A percentile compares a stretch with the other conserved stretches of the same genome.
Evolutionary conservation across 129 eudicot genomes (phyloP).

Genomic region (Arctium lappa): DNA sequence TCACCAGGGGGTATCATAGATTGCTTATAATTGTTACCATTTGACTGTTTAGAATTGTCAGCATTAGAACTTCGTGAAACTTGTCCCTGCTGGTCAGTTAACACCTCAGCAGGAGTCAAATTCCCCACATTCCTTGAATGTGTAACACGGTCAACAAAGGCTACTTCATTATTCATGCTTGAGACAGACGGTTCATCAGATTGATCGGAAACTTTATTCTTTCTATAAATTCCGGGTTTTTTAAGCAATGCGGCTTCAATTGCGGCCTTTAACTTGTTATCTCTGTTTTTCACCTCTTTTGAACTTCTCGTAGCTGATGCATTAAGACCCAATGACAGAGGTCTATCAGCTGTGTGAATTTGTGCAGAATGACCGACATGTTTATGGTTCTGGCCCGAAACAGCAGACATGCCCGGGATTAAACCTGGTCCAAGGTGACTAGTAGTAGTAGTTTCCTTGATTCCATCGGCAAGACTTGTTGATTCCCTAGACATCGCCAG

Average conservation of each 20-base stretch:
- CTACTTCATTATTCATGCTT: conserved; percentile 32
- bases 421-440: conserved; percentile 37
- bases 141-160: conserved; percentile 35
- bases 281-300: conserved; percentile 43
- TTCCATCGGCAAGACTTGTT: conserved; percentile 43
- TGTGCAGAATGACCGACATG: conserved; percentile 40
- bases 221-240: conserved; percentile 74
- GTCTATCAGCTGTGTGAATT: conserved; percentile 32
- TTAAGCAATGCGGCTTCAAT: conserved; percentile 85
- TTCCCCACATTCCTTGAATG: conserved; percentile 33
- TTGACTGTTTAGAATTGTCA: conserved; percentile 43
- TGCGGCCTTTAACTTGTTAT: conserved; percentile 76
- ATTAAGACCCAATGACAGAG: conserved; percentile 24
- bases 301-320: conserved; percentile 35
- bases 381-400: conserved; percentile 42
- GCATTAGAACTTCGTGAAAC: conserved; percentile 22
- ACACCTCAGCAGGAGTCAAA: conserved; percentile 28
- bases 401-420: conserved; percentile 26
- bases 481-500: conserved; percentile 35
- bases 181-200: conserved; percentile 46
- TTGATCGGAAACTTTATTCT: conserved; percentile 49
- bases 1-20: conserved; percentile 27
- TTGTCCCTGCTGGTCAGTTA: conserved; percentile 33
- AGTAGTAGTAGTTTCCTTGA: conserved; percentile 40
- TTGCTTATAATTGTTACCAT: conserved; percentile 38